phyloP scores from a whole-genome alignment of 129 eudicot genomes.

The Pseudognaphalium luteoalbum region DNA sequence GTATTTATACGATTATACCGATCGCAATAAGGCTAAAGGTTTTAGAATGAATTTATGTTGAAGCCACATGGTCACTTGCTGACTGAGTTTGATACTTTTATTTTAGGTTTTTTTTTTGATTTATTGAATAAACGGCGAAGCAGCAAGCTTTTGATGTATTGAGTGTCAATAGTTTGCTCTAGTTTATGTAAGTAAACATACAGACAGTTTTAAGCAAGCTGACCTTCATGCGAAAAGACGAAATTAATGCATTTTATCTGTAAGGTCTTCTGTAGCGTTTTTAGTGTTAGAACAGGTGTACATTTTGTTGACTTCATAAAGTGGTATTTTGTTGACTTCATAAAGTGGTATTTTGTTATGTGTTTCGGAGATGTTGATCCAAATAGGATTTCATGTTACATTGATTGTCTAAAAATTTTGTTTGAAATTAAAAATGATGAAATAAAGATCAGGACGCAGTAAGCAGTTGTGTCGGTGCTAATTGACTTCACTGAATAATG shows the following conservation, averaged over 20 bases:
- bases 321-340: background rate
- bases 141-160: background rate
- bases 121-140: background rate
- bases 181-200: background rate
- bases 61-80: background rate
- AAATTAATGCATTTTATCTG: background rate
- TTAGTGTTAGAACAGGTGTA: background rate
- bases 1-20: no score
- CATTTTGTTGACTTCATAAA: background rate
- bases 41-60: no score
- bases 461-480: background rate
- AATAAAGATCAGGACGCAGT: background rate
- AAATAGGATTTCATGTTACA: slow-evolving; percentile 5
- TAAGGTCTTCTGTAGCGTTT: background rate
- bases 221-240: slow-evolving; percentile 1
- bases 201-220: slow-evolving; percentile 3
- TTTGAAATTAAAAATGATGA: background rate
- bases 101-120: no score
- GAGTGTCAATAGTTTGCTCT: background rate
- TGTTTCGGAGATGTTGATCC: background rate
- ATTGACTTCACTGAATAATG: background rate
- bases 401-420: background rate
- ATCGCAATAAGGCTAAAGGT: no score
- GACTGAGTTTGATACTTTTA: no score
- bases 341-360: background rate